Conservation (phyloP, 345 rosid genomes). For the Rhizophora apiculata region DNA sequence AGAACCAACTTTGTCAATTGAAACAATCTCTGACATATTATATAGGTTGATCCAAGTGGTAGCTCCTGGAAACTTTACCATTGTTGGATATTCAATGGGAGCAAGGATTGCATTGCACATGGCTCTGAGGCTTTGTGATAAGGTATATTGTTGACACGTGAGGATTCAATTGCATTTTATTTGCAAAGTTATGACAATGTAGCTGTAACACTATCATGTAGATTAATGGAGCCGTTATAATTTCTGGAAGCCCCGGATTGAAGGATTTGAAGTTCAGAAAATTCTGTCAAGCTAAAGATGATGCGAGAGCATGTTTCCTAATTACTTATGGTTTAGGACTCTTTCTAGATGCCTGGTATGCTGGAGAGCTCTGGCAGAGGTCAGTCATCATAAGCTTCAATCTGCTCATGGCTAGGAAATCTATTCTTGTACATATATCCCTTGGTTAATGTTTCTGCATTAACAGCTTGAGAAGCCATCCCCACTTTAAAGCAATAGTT, state of each 20-base stretch:
- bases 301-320: conserved; percentile 52
- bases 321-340: conserved; percentile 51
- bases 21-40: conserved; percentile 43
- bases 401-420: not conserved
- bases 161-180: not conserved
- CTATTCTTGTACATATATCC: not conserved
- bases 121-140: conserved; percentile 55
- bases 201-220: conserved; percentile 18
- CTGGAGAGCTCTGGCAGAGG: conserved; percentile 81
- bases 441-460: not conserved
- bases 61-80: conserved; percentile 51
- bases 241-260: conserved; percentile 91
- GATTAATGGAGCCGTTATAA: conserved; percentile 68
- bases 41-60: conserved; percentile 44
- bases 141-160: conserved; percentile 38
- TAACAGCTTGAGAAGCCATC: conserved; percentile 75
- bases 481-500: conserved; percentile 50
- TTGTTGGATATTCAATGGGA: conserved; percentile 94
- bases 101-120: conserved; percentile 83
- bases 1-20: conserved; percentile 50
- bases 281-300: conserved; percentile 70
- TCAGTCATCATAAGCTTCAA: conserved; percentile 22
- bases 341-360: conserved; percentile 71
- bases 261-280: conserved; percentile 50
- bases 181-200: not conserved